Conservation (phyloP, 2,329 filamentous ascomycete species). For the Trematosphaeria pertusa region DNA sequence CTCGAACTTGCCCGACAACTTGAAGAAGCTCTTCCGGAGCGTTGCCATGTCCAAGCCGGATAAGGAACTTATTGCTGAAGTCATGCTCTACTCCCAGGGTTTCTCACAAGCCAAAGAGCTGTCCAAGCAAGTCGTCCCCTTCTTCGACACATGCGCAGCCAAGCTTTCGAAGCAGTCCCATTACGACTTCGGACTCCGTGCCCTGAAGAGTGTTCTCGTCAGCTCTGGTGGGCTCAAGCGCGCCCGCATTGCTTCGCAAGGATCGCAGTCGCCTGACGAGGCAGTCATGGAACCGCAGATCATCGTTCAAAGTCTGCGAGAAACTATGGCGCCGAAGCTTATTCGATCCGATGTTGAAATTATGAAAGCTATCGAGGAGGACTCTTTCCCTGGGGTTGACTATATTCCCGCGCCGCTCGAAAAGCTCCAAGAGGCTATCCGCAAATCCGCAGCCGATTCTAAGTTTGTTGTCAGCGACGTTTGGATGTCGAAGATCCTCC, state of each 20-base stretch:
- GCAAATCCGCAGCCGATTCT: slow-evolving; percentile 80
- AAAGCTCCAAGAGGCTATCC: slow-evolving; percentile 80
- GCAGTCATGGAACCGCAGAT: slow-evolving; percentile 92
- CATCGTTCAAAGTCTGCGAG: slow-evolving; percentile 95
- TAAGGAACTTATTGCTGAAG: slow-evolving; percentile 98
- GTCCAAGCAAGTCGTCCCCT: slow-evolving; percentile 94
- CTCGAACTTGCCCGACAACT: slow-evolving; percentile 96
- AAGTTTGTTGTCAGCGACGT: slow-evolving; percentile 89
- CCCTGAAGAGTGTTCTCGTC: slow-evolving; percentile 96
- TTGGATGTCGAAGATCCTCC: slow-evolving; percentile 97
- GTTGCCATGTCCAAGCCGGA: slow-evolving; percentile 99
- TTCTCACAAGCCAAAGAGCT: slow-evolving; percentile 96
- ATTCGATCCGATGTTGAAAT: slow-evolving; percentile 90
- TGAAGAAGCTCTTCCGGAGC: slow-evolving; percentile 99
- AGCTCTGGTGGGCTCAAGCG: slow-evolving; percentile 97
- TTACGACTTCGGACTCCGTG: slow-evolving; percentile 98
- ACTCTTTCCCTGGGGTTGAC: slow-evolving; percentile 89
- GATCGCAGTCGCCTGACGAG: slow-evolving; percentile 67
- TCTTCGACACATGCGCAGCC: slow-evolving; percentile 89
- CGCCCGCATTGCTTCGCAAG: slow-evolving; percentile 69
- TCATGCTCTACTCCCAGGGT: slow-evolving; percentile 99
- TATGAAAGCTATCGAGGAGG: slow-evolving; percentile 81
- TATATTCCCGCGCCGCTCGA: slow-evolving; percentile 90
- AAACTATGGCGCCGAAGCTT: slow-evolving; percentile 97
- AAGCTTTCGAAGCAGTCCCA: slow-evolving; percentile 94